Evolutionary conservation across 2,329 filamentous ascomycete genomes (phyloP), one percentile per base, ranked within the genome.

Genomic region (Blumeria graminis): DNA sequence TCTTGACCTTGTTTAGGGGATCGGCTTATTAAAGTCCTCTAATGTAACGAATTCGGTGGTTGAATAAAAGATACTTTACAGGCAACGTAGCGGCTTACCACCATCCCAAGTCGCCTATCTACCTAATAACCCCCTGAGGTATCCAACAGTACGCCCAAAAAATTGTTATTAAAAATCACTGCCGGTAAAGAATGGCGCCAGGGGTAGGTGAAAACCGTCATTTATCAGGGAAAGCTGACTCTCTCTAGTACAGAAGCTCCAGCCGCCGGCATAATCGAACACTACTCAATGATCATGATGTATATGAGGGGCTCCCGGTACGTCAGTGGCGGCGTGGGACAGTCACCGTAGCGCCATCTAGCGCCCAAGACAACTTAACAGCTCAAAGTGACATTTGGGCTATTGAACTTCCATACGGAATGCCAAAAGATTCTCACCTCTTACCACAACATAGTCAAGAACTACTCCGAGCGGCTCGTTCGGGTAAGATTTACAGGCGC

Each of bases 351-450:
- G 80, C 79, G 61, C 81, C 86, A 55, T 78, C 78, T 11, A 71
- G 76, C 9, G 74, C 78, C 39, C 72, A 78, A 60, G 83, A 89
- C 62, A 78, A 75, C 33, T 73, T 71, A 35, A 73, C 71, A 35
- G 65, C 80, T 59, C 75, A 75, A 61, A 78, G 80, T 63, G 78
- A 84, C 66, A 73, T 78, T 55, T 90, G 84, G 77, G 81, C 80
- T n/a, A 65, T 74, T 52, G 89, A 94, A 65, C 75, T 87, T 16
- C 81, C 86, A 3, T 74, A 77, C 60, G 78, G 78, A 48, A 90
- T 95, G 86, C 90, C 90, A 41, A 84, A 85, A 63, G 90, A 94
- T 66, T 85, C 80, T 34, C 77, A 84, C 57, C 74, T 94, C 35
- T 72, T 95, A 9, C 77, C 85, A 0, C 76, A 82, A 1, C 84